Evolutionary conservation across 2,329 filamentous ascomycete genomes (phyloP), one percentile per base, ranked within the genome.

Genomic region (Pseudocercospora macadamiae): DNA sequence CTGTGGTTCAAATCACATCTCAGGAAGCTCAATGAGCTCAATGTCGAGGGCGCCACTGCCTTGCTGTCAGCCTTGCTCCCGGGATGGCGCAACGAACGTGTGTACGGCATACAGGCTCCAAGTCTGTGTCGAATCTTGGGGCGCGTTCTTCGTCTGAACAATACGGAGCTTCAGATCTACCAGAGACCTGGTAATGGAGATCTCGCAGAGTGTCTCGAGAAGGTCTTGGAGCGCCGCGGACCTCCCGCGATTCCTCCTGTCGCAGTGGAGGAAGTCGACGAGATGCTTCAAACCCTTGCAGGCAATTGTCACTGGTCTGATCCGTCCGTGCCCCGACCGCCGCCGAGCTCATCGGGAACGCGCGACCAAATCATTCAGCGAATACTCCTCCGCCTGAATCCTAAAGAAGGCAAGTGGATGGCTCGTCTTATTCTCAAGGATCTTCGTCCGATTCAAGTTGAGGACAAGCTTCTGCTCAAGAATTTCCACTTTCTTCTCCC

Each of bases 381-480:
- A 0, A 70, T 93, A 1, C 89, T 89, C 67, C 77, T 75, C 26
- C 82, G 84, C 6, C 70, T 91, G 8, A 79, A 79, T 45, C 84
- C 90, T 2, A 79, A 80, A 42, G 90, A 96, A 70, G 89, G 87
- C 3, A 96, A 96, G 75, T 97, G 93, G 93, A 80, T 96, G 9
- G 90, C 90, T 0, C 83, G 93, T 3, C 78, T 97, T 26, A 80
- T 96, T 4, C 77, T 96, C 25, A 95, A 96, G 70, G 83, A 87
- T 62, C 90, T 88, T 59, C 80, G 82, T n/a, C 88, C 89, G 0
- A 79, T 93, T 0, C 71, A 82, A 1, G 69, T 96, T 1, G 85
- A 91, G 19, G 77, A 80, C 25, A 64, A 73, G 1, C 72, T 82
- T 16, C 74, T 90, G 0, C 80, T 89, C 47, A 76, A 77, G 10